phyloP scores from a whole-genome alignment of 2,329 filamentous ascomycete genomes.

The Setomelanomma holmii region DNA sequence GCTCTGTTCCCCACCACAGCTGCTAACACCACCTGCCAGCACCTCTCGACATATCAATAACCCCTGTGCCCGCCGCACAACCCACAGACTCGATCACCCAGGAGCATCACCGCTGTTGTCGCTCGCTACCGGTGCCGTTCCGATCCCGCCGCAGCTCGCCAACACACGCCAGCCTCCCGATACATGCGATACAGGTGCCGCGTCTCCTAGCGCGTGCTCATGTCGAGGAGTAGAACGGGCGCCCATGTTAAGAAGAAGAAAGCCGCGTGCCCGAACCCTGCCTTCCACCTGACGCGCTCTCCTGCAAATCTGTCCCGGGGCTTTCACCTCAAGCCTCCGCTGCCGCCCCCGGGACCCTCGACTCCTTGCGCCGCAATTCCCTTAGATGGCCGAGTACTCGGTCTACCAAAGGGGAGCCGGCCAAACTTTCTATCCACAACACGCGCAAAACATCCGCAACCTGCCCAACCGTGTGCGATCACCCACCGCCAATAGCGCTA shows the following conservation, averaged over 20 bases:
- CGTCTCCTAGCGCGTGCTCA: constrained; percentile 39
- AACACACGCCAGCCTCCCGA: constrained; percentile 14
- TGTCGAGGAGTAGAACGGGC: constrained; percentile 42
- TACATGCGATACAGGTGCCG: constrained; percentile 39
- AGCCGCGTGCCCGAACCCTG: constrained; percentile 53
- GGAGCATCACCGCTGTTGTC: constrained; percentile 13
- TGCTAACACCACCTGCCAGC: constrained; percentile 15
- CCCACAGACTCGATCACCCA: constrained; percentile 9
- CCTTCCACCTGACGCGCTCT: constrained; percentile 49
- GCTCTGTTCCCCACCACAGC: constrained; percentile 24
- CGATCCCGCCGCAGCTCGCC: constrained; percentile 17
- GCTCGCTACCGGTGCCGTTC: constrained; percentile 23
- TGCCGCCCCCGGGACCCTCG: constrained; percentile 38
- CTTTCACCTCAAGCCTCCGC: constrained; percentile 33
- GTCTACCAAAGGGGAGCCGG: constrained; percentile 68
- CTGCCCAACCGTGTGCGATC: constrained; percentile 57
- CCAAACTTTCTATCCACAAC: constrained; percentile 65
- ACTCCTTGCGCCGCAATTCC: constrained; percentile 33
- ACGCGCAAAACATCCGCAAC: constrained; percentile 57
- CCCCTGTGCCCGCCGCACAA: constrained; percentile 9
- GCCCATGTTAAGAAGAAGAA: constrained; percentile 60
- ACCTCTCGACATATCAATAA: constrained; percentile 28
- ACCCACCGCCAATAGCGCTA: constrained; percentile 52
- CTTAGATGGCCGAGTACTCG: constrained; percentile 73
- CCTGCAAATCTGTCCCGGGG: constrained; percentile 29